Conservation (phyloP, 495 filamentous ascomycete species). For the Daldinia vernicosa region DNA sequence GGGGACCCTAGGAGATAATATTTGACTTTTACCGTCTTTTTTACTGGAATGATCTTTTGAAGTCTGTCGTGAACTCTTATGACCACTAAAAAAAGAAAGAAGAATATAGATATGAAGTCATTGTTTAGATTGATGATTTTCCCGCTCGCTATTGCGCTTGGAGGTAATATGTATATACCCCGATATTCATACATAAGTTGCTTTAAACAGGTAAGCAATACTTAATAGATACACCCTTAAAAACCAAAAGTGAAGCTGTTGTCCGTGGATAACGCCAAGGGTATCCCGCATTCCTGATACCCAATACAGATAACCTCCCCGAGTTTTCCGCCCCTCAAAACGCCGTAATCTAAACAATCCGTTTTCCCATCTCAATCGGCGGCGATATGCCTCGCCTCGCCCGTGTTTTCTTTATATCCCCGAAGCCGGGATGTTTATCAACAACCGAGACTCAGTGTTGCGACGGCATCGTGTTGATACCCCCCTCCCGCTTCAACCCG, state of each 20-base stretch:
- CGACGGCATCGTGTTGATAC: background rate
- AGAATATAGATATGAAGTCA: too few relatives aligned
- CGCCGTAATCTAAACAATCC: slow-evolving; percentile 6
- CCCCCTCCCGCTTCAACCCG: background rate
- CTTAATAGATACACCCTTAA: background rate
- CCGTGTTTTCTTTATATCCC: background rate
- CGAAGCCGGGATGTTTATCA: background rate
- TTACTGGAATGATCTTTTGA: too few relatives aligned
- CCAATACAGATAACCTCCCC: slow-evolving; percentile 1
- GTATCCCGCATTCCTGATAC: background rate
- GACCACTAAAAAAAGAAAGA: too few relatives aligned
- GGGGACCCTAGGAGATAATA: background rate
- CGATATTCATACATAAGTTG: background rate
- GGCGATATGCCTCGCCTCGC: background rate
- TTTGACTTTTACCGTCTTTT: background rate
- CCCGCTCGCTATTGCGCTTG: background rate
- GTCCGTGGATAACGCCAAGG: background rate
- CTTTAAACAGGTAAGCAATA: background rate
- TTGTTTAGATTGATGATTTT: background rate
- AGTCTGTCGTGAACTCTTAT: too few relatives aligned
- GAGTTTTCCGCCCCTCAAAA: background rate
- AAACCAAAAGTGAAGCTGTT: background rate
- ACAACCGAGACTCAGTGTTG: background rate
- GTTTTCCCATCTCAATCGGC: background rate
- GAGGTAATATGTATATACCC: background rate